phyloP scores from a whole-genome alignment of 192 early-diverging fungal species.

The Entophlyctis helioformis region DNA sequence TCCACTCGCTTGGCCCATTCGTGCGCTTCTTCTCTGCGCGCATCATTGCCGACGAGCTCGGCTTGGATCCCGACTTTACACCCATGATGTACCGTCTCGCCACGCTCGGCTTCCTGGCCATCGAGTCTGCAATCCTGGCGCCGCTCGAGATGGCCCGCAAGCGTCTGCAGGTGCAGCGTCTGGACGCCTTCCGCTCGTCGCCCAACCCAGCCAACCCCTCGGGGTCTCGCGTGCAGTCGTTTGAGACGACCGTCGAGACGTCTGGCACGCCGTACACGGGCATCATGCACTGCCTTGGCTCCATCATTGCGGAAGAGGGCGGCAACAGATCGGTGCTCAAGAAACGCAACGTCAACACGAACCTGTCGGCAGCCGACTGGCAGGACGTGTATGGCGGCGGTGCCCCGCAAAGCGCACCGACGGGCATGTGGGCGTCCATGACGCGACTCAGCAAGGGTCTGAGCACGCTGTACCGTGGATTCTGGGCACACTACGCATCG shows the following conservation, averaged over 20 bases:
- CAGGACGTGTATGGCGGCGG: constrained; percentile 15
- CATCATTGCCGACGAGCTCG: constrained; percentile 30
- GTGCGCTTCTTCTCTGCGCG: constrained; percentile 11
- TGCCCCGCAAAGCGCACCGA: constrained; percentile 3
- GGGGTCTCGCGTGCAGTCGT: constrained; percentile 9
- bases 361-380: constrained; percentile 5
- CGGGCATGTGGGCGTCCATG: constrained; percentile 3
- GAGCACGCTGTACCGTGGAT: constrained; percentile 30
- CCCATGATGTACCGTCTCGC: constrained; percentile 59
- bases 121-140: constrained; percentile 62
- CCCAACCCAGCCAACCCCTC: neutral
- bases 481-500: constrained; percentile 34
- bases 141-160: constrained; percentile 82
- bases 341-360: constrained; percentile 4
- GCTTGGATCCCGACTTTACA: constrained; percentile 33
- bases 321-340: too few relatives aligned
- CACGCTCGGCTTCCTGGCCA: constrained; percentile 52
- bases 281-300: constrained; percentile 18
- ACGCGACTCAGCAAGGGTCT: constrained; percentile 20
- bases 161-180: constrained; percentile 65
- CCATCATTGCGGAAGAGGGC: constrained; percentile 31
- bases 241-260: constrained; percentile 23
- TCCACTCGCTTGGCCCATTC: constrained; percentile 45
- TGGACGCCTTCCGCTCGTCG: constrained; percentile 2
- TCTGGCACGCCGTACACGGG: constrained; percentile 20